Conservation (phyloP, 345 rosid species). For the Hibiscus syriacus region DNA sequence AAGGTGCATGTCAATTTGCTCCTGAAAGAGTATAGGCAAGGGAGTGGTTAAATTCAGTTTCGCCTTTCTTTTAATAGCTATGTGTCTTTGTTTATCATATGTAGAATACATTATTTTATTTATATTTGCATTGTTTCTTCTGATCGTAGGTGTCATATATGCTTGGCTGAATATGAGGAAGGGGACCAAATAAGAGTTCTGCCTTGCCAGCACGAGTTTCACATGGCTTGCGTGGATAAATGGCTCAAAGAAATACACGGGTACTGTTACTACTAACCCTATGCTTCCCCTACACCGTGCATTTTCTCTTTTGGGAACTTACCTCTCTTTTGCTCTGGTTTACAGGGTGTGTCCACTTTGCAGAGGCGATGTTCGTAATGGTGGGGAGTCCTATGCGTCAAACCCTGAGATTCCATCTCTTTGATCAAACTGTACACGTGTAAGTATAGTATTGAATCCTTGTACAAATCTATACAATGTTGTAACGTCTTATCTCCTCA, state of each 20-base stretch:
- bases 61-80: neutral
- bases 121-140: neutral
- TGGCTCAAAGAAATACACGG: constrained; percentile 87
- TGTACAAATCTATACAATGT: neutral
- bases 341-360: constrained; percentile 67
- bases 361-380: constrained; percentile 58
- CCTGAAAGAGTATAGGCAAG: too few species aligned
- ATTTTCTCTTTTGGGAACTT: neutral
- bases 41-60: too few species aligned
- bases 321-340: constrained; percentile 1
- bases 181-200: constrained; percentile 64
- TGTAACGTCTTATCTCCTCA: neutral
- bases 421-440: constrained; percentile 21
- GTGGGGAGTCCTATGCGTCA: constrained; percentile 19
- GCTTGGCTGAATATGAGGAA: constrained; percentile 64
- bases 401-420: constrained; percentile 25
- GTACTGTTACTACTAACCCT: constrained; percentile 19
- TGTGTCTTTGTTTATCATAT: too few species aligned
- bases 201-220: constrained; percentile 76
- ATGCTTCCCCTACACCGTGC: neutral
- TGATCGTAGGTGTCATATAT: constrained; percentile 55
- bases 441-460: constrained; percentile 10
- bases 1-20: neutral
- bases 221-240: constrained; percentile 69
- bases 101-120: neutral